Base-by-base conservation (phyloP, 257 asterid species). In the Primulina eburnea region DNA sequence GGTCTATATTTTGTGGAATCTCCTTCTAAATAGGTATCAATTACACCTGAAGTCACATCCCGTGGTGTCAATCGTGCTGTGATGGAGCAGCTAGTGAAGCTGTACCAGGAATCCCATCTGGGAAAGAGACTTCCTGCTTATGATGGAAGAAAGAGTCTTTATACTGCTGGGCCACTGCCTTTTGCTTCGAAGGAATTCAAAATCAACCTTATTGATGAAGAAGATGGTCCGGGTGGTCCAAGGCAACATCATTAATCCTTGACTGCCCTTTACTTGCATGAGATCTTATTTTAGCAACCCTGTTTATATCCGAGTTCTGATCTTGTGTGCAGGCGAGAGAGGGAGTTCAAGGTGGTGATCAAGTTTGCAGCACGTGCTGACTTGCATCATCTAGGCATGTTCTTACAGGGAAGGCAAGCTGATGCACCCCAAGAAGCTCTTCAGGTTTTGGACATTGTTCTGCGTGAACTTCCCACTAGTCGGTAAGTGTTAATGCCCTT, bases 391-490 rank as follows among this genome's bases (percentile, higher is more conserved):
- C 68, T 93, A 77, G 96, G 88, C 65, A 82, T 93, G 98, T 93
- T 93, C 68, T 74, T 93, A 67, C 85, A 87, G 79, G 98, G 98
- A 24, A 86, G 79, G 71, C 97, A 89, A 69, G 91, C 98, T 29
- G 98, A 93, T 86, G 97, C 96, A 9, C 98, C 98, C 0, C 96
- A 93, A 64, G 98, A 93, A 78, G 96, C 98, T 17, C 89, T 93
- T 59, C 97, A 93, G 82, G 97, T 90, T 67, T 38, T 93, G 76
- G 98, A 93, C 81, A 90, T 93, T 76, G 98, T 93, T 34, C 86
- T 93, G 57, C 98, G 97, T 3, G 97, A 93, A 74, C 82, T 87
- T 71, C 98, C 98, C 1, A 93, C 97, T 2, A 35, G 83, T 33
- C 68, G 88, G 98, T 93, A 73, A 24, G 60, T 74, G 33, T 38